Evolutionary conservation across 768 basidiomycete genomes (phyloP), one percentile per base, ranked within the genome.

Genomic region (Boletus speciosus): DNA sequence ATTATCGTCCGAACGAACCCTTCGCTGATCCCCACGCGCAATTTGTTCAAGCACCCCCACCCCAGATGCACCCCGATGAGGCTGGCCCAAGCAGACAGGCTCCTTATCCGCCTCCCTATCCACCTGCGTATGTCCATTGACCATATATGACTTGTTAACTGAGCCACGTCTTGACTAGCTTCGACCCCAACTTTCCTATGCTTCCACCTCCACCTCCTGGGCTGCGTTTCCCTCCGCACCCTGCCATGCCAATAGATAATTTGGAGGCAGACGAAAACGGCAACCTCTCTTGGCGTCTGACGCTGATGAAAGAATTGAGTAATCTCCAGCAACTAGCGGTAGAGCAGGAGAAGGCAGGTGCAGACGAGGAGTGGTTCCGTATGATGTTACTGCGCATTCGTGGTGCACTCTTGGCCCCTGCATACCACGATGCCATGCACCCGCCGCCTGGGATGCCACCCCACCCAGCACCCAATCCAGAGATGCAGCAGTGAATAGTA

Each of bases 381-480:
- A 85, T 88, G 81, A 92, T 93, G 89, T 66, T 91, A 9, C 77
- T 88, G 64, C 82, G 88, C n/a, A 83, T 92, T 40, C 77, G 90
- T 51, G 78, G 78, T 41, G 86, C 86, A 16, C 75, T 91, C 58
- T 82, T 90, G 81, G 81, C 75, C 4, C 69, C 72, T 48, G 68
- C 73, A 1, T 70, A 70, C 32, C 68, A 58, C 39, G 72, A 74
- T 32, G 74, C 69, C 19, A 69, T 73, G 68, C 74, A 68, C 46
- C 71, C 71, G 10, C 69, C 71, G 1, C 70, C 69, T 27, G 69
- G 71, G 19, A 72, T 71, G 71, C 65, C 71, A 8, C 71, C 69
- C 16, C 68, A 70, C 44, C 71, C 70, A 16, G 70, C 71, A 47
- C 62, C 70, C 12, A 72, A 72, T 53, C 56, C 68, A 35, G 72